Evolutionary conservation across 345 rosid species (phyloP).

Genomic region (Lumnitzera racemosa): DNA sequence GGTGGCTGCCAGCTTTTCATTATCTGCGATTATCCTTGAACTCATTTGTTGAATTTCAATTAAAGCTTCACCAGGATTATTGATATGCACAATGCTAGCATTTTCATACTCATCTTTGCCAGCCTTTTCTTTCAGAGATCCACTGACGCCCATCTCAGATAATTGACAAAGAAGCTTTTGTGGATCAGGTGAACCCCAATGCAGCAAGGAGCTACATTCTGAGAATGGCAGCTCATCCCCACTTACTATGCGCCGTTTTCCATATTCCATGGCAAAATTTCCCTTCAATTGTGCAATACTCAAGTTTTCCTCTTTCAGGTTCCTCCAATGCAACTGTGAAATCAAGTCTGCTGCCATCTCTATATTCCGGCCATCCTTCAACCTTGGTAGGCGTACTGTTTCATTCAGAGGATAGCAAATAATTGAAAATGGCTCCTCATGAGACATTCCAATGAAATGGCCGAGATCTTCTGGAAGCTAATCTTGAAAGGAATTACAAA

Average conservation of each 20-base stretch:
- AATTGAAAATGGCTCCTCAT: slow-evolving; percentile 19
- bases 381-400: slow-evolving; percentile 32
- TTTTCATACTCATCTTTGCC: slow-evolving; percentile 21
- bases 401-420: slow-evolving; percentile 40
- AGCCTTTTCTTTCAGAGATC: slow-evolving; percentile 26
- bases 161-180: slow-evolving; percentile 37
- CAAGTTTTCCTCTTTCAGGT: slow-evolving; percentile 21
- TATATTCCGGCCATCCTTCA: slow-evolving; percentile 23
- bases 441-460: slow-evolving; percentile 21
- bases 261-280: slow-evolving; percentile 35
- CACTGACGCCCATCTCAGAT: slow-evolving; percentile 43
- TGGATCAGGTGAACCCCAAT: slow-evolving; percentile 47
- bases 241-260: slow-evolving; percentile 35
- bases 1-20: slow-evolving; percentile 35
- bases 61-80: slow-evolving; percentile 36
- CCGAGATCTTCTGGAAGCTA: slow-evolving; percentile 59
- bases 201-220: slow-evolving; percentile 22
- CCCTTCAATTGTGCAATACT: slow-evolving; percentile 58
- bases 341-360: slow-evolving; percentile 52
- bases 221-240: slow-evolving; percentile 18
- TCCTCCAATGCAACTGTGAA: slow-evolving; percentile 41
- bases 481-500: slow-evolving; percentile 4
- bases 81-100: slow-evolving; percentile 19
- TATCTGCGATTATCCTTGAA: slow-evolving; percentile 33
- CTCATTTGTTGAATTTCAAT: slow-evolving; percentile 33